Evolutionary conservation across 2,329 filamentous ascomycete species (phyloP), one percentile per base, ranked within the genome.

Genomic region (Cladosporium oxysporum): DNA sequence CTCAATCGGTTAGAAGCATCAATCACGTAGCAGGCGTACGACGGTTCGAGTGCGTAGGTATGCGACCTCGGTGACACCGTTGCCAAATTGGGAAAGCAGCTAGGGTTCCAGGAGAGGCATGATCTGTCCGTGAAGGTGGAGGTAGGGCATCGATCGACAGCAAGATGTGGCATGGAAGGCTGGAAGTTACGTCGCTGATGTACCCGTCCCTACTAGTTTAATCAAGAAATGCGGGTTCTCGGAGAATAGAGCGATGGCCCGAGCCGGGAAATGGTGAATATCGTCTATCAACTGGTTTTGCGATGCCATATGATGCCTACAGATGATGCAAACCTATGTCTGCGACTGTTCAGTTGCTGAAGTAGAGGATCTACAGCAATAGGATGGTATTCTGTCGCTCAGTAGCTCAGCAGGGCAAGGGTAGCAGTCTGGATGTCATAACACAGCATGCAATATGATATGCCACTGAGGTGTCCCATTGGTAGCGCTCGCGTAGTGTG

Each of bases 171-270:
- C 50, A 21, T 55, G 29, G 52, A 33, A 23, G 18, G 26, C 26
- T 33, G 18, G 52, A 33, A 31, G 28, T 55, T 33, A 55, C 28
- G 29, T 55, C n/a, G 52, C 41, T 47, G 41, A 47, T 47, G 41
- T 47, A 47, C 41, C 41, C n/a, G 52, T 31, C 11, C 33, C 18
- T 21, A 12, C 52, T 55, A 55, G 52, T 55, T 29, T 55, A 29
- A 29, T 55, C 52, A 55, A 55, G 52, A 55, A 31, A 55, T 31
- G 52, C 29, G 52, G 52, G 52, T 55, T 55, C 52, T 53, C 50
- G 50, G 52, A 55, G 52, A 55, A 55, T 55, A 31, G 2, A 21
- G 41, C 16, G 52, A 33, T 55, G 52, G 52, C 52, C 52, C 52
- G 52, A 55, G 52, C 52, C 52, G 41, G 41, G 41, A 21, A n/a